phyloP scores from a whole-genome alignment of 345 rosid genomes.

The Rubroshorea leprosula region DNA sequence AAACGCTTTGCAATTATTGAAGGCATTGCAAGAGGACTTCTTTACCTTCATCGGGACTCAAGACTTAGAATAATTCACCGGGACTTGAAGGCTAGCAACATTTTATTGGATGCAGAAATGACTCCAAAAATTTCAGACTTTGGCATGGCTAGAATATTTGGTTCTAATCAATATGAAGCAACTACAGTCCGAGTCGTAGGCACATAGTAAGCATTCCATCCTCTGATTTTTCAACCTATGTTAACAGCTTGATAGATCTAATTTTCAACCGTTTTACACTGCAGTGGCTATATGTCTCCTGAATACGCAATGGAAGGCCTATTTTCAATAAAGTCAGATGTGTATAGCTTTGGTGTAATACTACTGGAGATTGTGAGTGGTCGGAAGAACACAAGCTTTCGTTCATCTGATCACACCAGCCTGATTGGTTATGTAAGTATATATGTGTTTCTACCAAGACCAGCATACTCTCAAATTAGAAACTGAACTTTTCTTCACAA shows the following conservation, averaged over 20 bases:
- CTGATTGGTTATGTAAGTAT: constrained; percentile 52
- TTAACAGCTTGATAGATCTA: neutral
- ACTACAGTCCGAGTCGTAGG: constrained; percentile 58
- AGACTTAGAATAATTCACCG: constrained; percentile 68
- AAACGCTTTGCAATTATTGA: constrained; percentile 49
- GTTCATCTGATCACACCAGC: constrained; percentile 29
- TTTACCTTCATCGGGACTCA: constrained; percentile 67
- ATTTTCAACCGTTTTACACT: constrained; percentile 8
- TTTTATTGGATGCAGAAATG: constrained; percentile 68
- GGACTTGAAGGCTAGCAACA: constrained; percentile 64
- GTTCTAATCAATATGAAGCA: constrained; percentile 46
- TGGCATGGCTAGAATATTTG: constrained; percentile 64
- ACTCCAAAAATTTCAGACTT: constrained; percentile 74
- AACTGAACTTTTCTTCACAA: neutral
- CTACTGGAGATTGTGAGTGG: constrained; percentile 58
- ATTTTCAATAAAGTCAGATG: constrained; percentile 66
- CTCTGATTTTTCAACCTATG: neutral
- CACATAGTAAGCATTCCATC: constrained; percentile 57
- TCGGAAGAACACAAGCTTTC: constrained; percentile 45
- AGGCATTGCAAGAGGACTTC: constrained; percentile 75
- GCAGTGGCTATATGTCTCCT: constrained; percentile 72
- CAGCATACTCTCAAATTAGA: neutral
- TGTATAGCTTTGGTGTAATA: constrained; percentile 67
- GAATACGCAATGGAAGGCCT: constrained; percentile 79
- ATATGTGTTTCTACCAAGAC: neutral